Evolutionary conservation across 2,329 filamentous ascomycete genomes (phyloP).

Genomic region (Aschersonia sp.): DNA sequence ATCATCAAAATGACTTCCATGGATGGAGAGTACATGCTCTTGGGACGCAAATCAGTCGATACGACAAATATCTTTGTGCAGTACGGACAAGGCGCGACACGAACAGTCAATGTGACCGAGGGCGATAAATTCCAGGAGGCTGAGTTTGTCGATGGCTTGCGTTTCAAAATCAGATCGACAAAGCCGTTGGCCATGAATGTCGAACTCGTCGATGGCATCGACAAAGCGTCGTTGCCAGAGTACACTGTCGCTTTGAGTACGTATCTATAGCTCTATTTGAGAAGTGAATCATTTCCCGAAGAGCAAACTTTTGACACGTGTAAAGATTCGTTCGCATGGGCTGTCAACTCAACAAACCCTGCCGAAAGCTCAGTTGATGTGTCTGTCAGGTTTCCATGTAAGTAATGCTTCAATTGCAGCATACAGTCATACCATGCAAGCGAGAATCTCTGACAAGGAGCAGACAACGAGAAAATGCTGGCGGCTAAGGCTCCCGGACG

Average conservation of each 20-base stretch:
- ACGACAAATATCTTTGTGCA: conserved; percentile 16
- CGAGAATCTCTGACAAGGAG: not conserved
- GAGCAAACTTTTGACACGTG: not conserved
- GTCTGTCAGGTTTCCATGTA: not conserved
- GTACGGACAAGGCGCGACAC: conserved; percentile 15
- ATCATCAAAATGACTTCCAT: conserved; percentile 17
- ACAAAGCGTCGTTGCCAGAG: not conserved
- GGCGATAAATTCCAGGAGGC: conserved; percentile 10
- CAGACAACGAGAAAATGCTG: not conserved
- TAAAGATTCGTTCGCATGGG: conserved; percentile 1
- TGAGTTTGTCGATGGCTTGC: conserved; percentile 14
- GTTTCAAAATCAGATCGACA: conserved; percentile 6
- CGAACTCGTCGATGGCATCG: conserved; percentile 1
- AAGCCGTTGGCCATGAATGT: conserved; percentile 1
- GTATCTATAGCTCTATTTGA: not conserved
- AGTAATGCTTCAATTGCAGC: not conserved
- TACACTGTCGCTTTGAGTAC: conserved; percentile 1
- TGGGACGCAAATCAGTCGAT: conserved; percentile 13
- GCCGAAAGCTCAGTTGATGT: not conserved
- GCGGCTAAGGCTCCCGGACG: not conserved
- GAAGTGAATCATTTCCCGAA: not conserved
- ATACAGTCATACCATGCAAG: no score
- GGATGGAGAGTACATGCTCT: conserved; percentile 16
- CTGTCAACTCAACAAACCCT: not conserved
- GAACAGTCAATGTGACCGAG: conserved; percentile 14